These are phyloP conservation scores for Xylariaceae sp. DNA, from an alignment of 2,329 filamentous ascomycete species.

Conservation along the genomic window DNA sequence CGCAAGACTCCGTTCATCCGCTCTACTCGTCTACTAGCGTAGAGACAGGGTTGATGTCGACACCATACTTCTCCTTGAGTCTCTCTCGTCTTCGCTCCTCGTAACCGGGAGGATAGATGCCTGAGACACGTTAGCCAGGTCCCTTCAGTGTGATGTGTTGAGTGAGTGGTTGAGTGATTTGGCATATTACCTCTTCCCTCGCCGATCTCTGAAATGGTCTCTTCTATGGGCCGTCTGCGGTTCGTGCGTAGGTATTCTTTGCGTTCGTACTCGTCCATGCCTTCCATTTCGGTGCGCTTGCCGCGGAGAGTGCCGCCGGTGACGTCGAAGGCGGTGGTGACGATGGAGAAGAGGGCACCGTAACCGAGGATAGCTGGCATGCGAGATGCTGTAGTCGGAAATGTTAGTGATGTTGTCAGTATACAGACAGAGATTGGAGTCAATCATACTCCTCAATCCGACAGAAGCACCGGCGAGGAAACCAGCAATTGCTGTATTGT, in stretches of 20 bases:
- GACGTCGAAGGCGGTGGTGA: constrained; percentile 58
- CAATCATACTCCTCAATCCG: constrained; percentile 66
- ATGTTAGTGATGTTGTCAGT: constrained; percentile 2
- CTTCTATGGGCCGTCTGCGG: constrained; percentile 68
- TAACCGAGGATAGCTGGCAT: constrained; percentile 61
- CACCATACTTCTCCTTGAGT: constrained; percentile 81
- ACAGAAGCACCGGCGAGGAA: constrained; percentile 70
- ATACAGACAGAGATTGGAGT: too few species aligned
- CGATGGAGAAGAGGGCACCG: constrained; percentile 51
- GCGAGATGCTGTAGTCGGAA: constrained; percentile 47
- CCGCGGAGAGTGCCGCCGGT: constrained; percentile 56
- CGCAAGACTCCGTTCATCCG: background rate
- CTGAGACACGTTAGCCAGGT: constrained; percentile 40
- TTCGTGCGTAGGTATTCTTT: constrained; percentile 72
- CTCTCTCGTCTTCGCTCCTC: constrained; percentile 77
- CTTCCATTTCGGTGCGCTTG: constrained; percentile 43
- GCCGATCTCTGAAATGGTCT: constrained; percentile 77
- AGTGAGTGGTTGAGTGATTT: background rate
- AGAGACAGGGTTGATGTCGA: constrained; percentile 70
- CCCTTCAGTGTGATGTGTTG: background rate
- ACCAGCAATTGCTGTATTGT: constrained; percentile 71
- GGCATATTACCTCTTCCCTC: constrained; percentile 71
- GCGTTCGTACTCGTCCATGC: constrained; percentile 68
- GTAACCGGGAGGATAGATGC: constrained; percentile 76
- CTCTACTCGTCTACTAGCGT: constrained; percentile 44